Evolutionary conservation across 176 grass and related monocot genomes (phyloP).

Genomic region (Chrysopogon serrulatus): DNA sequence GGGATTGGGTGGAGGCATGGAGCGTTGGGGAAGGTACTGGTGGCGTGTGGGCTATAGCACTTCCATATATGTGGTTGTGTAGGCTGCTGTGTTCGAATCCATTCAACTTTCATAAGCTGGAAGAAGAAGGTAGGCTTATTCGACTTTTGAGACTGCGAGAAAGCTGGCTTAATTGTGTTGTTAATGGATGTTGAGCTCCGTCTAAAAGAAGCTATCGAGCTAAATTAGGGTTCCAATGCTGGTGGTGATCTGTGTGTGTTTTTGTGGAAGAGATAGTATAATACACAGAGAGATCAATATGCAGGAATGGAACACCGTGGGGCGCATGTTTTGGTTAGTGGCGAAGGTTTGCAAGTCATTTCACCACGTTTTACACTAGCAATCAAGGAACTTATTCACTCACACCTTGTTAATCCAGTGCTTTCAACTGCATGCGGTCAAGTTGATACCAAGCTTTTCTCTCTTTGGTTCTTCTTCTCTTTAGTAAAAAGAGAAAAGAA

Average conservation of each 20-base stretch:
- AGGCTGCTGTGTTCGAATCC: not conserved
- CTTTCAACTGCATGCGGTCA: slow-evolving; percentile 17
- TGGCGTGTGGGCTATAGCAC: not conserved
- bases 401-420: not conserved
- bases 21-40: too few relatives aligned
- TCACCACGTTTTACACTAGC: not conserved
- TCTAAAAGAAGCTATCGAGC: too few relatives aligned
- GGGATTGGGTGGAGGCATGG: not conserved
- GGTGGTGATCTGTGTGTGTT: too few relatives aligned
- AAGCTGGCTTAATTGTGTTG: too few relatives aligned
- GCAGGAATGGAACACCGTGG: not conserved
- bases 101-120: not conserved
- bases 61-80: not conserved
- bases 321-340: not conserved
- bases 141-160: too few relatives aligned
- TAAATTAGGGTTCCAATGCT: too few relatives aligned
- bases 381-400: slow-evolving; percentile 14
- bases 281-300: not conserved
- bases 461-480: not conserved
- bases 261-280: too few relatives aligned
- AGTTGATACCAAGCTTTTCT: not conserved
- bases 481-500: not conserved
- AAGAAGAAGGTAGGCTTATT: not conserved
- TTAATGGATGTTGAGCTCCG: too few relatives aligned
- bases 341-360: not conserved